phyloP scores from a whole-genome alignment of 441 rosid genomes.

The Isatis lusitanica region DNA sequence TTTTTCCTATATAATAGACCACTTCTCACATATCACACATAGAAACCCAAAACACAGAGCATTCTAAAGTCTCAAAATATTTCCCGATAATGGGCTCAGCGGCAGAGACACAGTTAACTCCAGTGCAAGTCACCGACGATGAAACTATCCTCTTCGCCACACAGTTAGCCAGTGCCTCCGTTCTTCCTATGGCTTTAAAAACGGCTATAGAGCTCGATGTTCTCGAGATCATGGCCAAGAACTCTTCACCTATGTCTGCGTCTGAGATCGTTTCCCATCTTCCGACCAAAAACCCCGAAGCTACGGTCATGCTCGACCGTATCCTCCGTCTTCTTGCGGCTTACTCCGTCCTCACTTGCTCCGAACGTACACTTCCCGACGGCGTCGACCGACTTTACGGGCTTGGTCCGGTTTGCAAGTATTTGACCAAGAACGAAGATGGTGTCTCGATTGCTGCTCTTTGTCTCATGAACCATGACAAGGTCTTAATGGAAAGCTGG shows the following conservation, averaged over 20 bases:
- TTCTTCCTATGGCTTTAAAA: conserved; percentile 75
- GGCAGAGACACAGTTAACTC: conserved; percentile 66
- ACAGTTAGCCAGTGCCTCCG: conserved; percentile 64
- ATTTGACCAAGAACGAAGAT: conserved; percentile 66
- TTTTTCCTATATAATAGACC: neutral
- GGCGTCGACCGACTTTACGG: conserved; percentile 59
- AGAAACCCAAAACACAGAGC: neutral
- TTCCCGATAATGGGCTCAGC: conserved; percentile 48
- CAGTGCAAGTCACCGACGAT: conserved; percentile 58
- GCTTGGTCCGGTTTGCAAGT: conserved; percentile 70
- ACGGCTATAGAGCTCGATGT: conserved; percentile 72
- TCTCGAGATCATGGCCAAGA: conserved; percentile 67
- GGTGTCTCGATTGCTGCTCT: conserved; percentile 65
- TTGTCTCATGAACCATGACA: conserved; percentile 73
- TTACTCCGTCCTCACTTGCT: conserved; percentile 57
- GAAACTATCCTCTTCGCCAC: conserved; percentile 67
- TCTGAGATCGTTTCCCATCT: conserved; percentile 56
- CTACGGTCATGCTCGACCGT: conserved; percentile 67
- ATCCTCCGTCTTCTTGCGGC: conserved; percentile 62
- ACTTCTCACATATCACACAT: conserved; percentile 31
- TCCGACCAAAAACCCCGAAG: conserved; percentile 61
- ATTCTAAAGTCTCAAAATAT: neutral
- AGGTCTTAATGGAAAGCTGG: conserved; percentile 91
- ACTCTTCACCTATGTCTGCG: conserved; percentile 38
- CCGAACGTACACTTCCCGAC: conserved; percentile 39